phyloP scores from a whole-genome alignment of 2,329 filamentous ascomycete species.

The Cryphonectria parasitica region DNA sequence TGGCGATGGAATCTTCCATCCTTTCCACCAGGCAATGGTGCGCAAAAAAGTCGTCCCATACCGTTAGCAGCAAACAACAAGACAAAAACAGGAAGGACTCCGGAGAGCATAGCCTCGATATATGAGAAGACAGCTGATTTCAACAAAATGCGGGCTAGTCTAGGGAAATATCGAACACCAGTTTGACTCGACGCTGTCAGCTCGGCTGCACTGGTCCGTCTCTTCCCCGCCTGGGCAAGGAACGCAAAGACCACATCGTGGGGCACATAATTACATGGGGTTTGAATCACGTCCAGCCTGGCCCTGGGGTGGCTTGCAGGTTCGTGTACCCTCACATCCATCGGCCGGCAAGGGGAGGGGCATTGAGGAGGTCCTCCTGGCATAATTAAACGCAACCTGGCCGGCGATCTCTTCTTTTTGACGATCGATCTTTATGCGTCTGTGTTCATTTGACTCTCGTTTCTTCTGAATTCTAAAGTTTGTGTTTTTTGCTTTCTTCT shows the following conservation, averaged over 20 bases:
- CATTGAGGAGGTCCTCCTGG: no score
- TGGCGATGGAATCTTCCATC: background rate
- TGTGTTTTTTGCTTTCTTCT: no score
- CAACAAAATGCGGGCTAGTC: background rate
- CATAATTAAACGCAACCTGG: conserved; percentile 1
- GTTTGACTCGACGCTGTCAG: background rate
- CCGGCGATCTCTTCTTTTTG: background rate
- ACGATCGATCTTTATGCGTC: background rate
- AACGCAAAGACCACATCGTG: background rate
- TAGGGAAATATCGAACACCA: background rate
- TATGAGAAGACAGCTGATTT: background rate
- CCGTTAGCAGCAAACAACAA: background rate
- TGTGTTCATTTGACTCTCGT: background rate
- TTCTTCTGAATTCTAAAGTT: background rate
- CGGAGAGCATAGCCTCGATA: background rate
- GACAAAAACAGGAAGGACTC: background rate
- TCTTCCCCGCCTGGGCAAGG: conserved; percentile 1
- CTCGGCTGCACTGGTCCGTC: background rate
- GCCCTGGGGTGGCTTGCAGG: background rate
- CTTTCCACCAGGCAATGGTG: background rate
- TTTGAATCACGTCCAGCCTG: background rate
- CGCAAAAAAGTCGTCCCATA: background rate
- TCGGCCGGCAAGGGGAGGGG: background rate
- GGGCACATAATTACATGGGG: background rate
- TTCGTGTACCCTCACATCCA: background rate